Evolutionary conservation across 2,329 filamentous ascomycete genomes (phyloP).

Genomic region (Beauveria caledonica): DNA sequence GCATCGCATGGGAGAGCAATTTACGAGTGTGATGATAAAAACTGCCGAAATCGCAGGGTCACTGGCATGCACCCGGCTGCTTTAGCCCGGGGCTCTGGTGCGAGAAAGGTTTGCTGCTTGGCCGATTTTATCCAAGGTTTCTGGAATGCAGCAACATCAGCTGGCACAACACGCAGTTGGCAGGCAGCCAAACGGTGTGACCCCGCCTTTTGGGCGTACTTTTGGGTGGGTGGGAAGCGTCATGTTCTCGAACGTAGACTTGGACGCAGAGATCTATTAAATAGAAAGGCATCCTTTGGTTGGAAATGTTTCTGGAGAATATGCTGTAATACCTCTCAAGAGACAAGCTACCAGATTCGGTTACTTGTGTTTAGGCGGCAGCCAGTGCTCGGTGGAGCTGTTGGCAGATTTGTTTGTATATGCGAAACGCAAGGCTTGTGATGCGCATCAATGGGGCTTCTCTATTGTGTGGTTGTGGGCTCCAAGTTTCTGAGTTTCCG

Average conservation of each 20-base stretch:
- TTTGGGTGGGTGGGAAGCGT: neutral
- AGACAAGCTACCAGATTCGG: neutral
- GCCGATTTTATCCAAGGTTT: neutral
- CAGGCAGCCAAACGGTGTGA: neutral
- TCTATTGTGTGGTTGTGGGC: too few species aligned
- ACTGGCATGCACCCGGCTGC: neutral
- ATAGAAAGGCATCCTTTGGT: neutral
- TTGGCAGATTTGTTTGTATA: neutral
- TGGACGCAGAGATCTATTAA: too few species aligned
- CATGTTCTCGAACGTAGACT: too few species aligned
- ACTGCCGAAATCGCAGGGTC: conserved; percentile 4
- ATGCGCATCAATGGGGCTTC: neutral
- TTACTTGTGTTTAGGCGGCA: neutral
- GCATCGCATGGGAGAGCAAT: neutral
- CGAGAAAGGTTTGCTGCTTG: neutral
- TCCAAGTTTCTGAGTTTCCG: neutral
- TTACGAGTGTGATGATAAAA: neutral
- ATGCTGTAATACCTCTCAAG: too few species aligned
- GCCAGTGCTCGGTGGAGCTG: neutral
- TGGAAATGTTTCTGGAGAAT: neutral
- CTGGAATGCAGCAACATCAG: conserved; percentile 1
- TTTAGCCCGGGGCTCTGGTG: neutral
- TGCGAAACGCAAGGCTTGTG: neutral
- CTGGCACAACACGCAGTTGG: neutral
- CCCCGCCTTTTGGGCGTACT: neutral